These are phyloP conservation scores for Paraglomus occultum DNA, from an alignment of 192 early-diverging fungal genomes.

Conservation along the genomic window DNA sequence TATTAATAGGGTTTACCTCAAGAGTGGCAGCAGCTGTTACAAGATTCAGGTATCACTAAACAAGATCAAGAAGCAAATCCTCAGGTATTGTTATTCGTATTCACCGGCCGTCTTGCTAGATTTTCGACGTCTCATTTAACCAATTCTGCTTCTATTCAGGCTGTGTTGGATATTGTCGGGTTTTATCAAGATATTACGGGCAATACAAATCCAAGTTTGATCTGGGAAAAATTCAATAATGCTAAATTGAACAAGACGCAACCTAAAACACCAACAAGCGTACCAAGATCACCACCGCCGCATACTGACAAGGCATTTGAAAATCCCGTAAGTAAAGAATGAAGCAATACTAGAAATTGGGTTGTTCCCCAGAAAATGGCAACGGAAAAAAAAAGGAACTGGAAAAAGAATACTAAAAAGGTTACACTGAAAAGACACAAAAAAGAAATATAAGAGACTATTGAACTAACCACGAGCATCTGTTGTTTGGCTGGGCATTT, in stretches of 20 bases:
- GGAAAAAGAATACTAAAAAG: slow-evolving; percentile 16
- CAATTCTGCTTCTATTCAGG: slow-evolving; percentile 35
- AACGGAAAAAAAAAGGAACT: background rate
- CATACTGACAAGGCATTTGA: slow-evolving; percentile 30
- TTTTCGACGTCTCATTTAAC: background rate
- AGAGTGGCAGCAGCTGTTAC: slow-evolving; percentile 90
- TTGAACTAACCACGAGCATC: slow-evolving; percentile 6
- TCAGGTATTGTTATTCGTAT: slow-evolving; percentile 49
- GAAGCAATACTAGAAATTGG: background rate
- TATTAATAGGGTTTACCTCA: slow-evolving; percentile 79
- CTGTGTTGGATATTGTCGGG: slow-evolving; percentile 78
- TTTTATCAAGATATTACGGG: slow-evolving; percentile 72
- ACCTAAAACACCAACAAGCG: slow-evolving; percentile 18
- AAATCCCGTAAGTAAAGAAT: slow-evolving; percentile 33
- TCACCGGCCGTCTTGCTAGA: background rate
- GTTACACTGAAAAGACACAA: background rate
- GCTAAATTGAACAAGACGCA: slow-evolving; percentile 27
- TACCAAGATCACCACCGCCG: slow-evolving; percentile 2
- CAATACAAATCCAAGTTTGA: slow-evolving; percentile 38
- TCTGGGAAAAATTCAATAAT: slow-evolving; percentile 51
- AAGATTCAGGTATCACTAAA: slow-evolving; percentile 92
- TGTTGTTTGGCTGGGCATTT: background rate
- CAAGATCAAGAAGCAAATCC: slow-evolving; percentile 92
- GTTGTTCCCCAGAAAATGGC: slow-evolving; percentile 7
- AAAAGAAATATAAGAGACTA: slow-evolving; percentile 7